These are phyloP conservation scores for Nephelium lappaceum DNA, from an alignment of 345 rosid genomes.

Conservation along the genomic window DNA sequence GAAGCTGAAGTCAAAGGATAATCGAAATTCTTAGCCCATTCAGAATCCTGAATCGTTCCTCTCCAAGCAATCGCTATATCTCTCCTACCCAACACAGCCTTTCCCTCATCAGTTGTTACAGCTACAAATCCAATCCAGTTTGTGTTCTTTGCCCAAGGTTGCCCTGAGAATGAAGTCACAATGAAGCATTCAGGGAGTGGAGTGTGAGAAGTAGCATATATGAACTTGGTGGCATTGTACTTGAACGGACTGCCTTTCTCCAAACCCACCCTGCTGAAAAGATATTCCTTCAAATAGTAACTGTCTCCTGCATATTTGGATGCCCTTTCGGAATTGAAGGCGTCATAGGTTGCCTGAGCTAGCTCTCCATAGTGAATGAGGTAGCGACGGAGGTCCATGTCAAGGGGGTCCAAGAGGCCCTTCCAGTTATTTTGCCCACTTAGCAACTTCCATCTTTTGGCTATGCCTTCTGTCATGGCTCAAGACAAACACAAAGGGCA, in stretches of 20 bases:
- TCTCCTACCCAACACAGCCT: constrained; percentile 52
- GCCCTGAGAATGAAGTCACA: constrained; percentile 35
- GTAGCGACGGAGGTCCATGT: constrained; percentile 35
- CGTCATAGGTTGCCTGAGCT: constrained; percentile 50
- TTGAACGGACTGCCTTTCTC: constrained; percentile 18
- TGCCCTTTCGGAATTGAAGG: constrained; percentile 35
- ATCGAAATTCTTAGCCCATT: constrained; percentile 50
- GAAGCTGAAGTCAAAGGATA: constrained; percentile 35
- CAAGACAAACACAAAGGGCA: neutral
- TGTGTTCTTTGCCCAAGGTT: constrained; percentile 41
- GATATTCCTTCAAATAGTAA: constrained; percentile 8
- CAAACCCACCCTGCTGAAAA: constrained; percentile 24
- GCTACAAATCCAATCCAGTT: constrained; percentile 67
- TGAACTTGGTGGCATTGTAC: constrained; percentile 50
- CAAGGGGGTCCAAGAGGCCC: constrained; percentile 30
- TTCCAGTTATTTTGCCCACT: constrained; percentile 35
- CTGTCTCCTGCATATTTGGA: constrained; percentile 44
- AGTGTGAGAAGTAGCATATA: constrained; percentile 56
- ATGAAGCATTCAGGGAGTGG: constrained; percentile 39
- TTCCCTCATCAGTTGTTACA: constrained; percentile 52
- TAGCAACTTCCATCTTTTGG: constrained; percentile 34
- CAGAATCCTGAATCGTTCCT: constrained; percentile 45
- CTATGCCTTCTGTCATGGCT: constrained; percentile 16
- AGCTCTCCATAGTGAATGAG: constrained; percentile 39
- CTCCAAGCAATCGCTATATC: constrained; percentile 55